Evolutionary conservation across 805 yeast genomes (phyloP).

Genomic region (Kuraishia hungarica): DNA sequence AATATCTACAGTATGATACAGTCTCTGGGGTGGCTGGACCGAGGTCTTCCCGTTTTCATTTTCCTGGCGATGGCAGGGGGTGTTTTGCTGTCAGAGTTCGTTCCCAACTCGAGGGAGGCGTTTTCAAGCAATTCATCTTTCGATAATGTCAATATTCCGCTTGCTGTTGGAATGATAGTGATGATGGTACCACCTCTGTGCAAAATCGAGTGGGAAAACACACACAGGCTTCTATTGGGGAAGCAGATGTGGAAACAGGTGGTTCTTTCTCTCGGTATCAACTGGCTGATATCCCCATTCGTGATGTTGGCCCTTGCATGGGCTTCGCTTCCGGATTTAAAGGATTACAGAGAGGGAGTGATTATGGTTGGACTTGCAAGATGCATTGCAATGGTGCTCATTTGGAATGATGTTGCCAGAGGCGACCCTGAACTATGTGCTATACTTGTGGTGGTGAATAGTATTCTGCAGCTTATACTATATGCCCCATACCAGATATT

Average conservation of each 20-base stretch:
- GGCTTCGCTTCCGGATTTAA: constrained; percentile 36
- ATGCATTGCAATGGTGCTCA: constrained; percentile 55
- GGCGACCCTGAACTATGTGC: constrained; percentile 47
- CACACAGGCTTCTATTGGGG: constrained; percentile 18
- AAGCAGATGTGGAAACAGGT: constrained; percentile 20
- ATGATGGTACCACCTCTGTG: constrained; percentile 54
- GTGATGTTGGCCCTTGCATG: constrained; percentile 50
- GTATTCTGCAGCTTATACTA: constrained; percentile 39
- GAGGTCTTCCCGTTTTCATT: background rate
- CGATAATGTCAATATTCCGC: constrained; percentile 23
- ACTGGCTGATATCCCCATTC: constrained; percentile 51
- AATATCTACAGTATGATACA: constrained; percentile 10
- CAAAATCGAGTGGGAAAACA: constrained; percentile 42
- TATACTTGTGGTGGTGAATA: constrained; percentile 40
- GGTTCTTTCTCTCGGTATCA: constrained; percentile 31
- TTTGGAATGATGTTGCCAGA: constrained; percentile 48
- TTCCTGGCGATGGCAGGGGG: background rate
- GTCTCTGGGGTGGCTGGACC: background rate
- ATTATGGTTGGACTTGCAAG: constrained; percentile 52
- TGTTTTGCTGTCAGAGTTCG: background rate
- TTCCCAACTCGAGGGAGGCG: background rate
- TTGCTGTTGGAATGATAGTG: constrained; percentile 41
- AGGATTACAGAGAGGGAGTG: constrained; percentile 44
- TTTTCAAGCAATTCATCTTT: background rate
- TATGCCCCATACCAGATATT: constrained; percentile 45